These are phyloP conservation scores for Eimeria praecox DNA, from an alignment of 169 alveolate genomes.

Conservation along the genomic window DNA sequence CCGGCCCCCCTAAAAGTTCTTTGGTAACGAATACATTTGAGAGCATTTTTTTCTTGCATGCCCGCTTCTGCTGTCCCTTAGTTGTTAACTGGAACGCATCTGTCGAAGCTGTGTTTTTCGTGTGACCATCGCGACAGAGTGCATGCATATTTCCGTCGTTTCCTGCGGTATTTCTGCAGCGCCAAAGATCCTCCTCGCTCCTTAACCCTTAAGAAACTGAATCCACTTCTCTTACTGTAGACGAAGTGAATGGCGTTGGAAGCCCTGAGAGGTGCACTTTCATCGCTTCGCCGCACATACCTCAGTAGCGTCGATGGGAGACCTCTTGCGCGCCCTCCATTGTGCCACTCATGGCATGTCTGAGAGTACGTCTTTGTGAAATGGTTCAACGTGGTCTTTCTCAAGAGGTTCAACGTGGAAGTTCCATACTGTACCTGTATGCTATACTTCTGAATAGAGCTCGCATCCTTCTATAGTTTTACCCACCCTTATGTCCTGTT, in stretches of 20 bases:
- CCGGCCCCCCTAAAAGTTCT: too few species aligned
- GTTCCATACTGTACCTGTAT: too few species aligned
- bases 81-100: too few species aligned
- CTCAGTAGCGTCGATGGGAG: not conserved
- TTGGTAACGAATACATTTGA: too few species aligned
- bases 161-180: not conserved
- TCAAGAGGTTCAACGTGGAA: not conserved
- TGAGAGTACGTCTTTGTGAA: not conserved
- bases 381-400: too few species aligned
- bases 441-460: too few species aligned
- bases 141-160: not conserved
- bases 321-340: not conserved
- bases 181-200: not conserved
- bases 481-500: too few species aligned
- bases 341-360: not conserved
- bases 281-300: not conserved
- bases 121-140: not conserved
- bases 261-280: not conserved
- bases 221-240: not conserved
- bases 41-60: not conserved
- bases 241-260: not conserved
- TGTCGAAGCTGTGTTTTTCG: not conserved
- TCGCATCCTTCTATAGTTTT: too few species aligned
- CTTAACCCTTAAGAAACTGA: not conserved
- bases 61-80: too few species aligned